Conservation (phyloP, 2,329 filamentous ascomycete genomes). For the Epichloe sp. region DNA sequence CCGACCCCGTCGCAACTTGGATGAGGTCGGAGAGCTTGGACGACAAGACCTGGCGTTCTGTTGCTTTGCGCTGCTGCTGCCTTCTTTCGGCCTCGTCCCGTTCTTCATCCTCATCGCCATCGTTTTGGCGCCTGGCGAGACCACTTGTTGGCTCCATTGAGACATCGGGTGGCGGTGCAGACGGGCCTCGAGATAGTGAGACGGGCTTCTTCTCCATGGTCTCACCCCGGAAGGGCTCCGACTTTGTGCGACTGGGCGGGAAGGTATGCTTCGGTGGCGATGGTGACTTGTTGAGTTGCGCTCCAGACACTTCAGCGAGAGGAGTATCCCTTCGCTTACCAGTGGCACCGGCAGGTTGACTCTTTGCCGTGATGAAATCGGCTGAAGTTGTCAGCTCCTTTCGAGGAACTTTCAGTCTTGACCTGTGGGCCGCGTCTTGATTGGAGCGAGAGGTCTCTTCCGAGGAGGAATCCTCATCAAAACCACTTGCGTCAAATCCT, state of each 20-base stretch:
- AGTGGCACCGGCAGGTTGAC: constrained; percentile 19
- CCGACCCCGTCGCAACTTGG: constrained; percentile 9
- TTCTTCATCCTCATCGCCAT: constrained; percentile 5
- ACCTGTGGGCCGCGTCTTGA: neutral
- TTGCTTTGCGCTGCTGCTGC: constrained; percentile 19
- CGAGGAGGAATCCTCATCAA: constrained; percentile 20
- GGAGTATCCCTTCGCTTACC: constrained; percentile 19
- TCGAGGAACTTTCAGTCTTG: constrained; percentile 1
- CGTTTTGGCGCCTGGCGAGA: too few relatives aligned
- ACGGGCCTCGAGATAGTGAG: constrained; percentile 3
- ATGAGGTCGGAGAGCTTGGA: constrained; percentile 31
- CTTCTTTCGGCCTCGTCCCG: constrained; percentile 6
- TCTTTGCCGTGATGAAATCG: constrained; percentile 30
- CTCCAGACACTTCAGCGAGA: constrained; percentile 27
- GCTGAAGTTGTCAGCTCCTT: constrained; percentile 18
- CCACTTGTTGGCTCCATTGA: neutral
- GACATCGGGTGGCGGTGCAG: constrained; percentile 5
- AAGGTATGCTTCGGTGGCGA: constrained; percentile 17
- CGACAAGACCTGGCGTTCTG: constrained; percentile 28
- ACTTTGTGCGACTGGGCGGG: constrained; percentile 19
- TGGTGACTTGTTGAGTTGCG: constrained; percentile 28
- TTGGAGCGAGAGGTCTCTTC: constrained; percentile 5
- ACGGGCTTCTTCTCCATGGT: constrained; percentile 4
- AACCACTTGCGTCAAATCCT: constrained; percentile 27
- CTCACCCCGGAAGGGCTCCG: constrained; percentile 20